phyloP scores from a whole-genome alignment of 1,139 yeast species.

The Hemisphaericaspora xylanilytica region DNA sequence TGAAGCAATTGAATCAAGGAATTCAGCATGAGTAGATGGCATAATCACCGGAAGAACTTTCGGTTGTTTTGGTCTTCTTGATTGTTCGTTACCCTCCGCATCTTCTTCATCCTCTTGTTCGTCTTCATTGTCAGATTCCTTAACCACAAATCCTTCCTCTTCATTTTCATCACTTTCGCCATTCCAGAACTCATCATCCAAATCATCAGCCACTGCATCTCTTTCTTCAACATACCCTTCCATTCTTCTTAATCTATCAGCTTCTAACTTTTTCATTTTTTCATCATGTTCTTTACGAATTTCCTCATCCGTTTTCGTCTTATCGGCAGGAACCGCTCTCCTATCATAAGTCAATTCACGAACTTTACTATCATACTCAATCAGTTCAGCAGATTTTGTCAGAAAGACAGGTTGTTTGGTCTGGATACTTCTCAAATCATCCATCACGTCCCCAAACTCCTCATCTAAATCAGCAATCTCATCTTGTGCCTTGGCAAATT shows the following conservation, averaged over 20 bases:
- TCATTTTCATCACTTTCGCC: slow-evolving; percentile 48
- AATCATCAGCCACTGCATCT: slow-evolving; percentile 66
- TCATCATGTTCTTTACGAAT: slow-evolving; percentile 65
- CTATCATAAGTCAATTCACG: slow-evolving; percentile 79
- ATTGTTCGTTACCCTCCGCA: slow-evolving; percentile 12
- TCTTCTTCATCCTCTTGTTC: slow-evolving; percentile 22
- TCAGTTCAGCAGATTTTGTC: slow-evolving; percentile 45
- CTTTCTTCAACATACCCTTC: slow-evolving; percentile 55
- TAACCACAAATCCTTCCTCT: slow-evolving; percentile 33
- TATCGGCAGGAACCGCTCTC: slow-evolving; percentile 92
- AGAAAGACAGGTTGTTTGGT: slow-evolving; percentile 20
- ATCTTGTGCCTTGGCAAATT: slow-evolving; percentile 67
- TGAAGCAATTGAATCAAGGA: slow-evolving; percentile 27
- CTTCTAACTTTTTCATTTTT: slow-evolving; percentile 66
- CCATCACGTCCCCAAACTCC: slow-evolving; percentile 74
- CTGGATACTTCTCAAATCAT: slow-evolving; percentile 38
- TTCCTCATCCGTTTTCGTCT: slow-evolving; percentile 93
- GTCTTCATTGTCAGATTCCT: slow-evolving; percentile 19
- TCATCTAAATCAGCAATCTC: slow-evolving; percentile 76
- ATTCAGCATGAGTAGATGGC: slow-evolving; percentile 62
- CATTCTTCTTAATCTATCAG: slow-evolving; percentile 81
- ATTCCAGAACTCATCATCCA: slow-evolving; percentile 58
- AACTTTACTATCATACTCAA: slow-evolving; percentile 72
- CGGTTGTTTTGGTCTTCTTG: slow-evolving; percentile 13
- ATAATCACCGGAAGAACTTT: slow-evolving; percentile 28